A percentile compares a stretch with the other conserved stretches of the same genome.
These are phyloP conservation scores for Colletotrichum falcatum DNA, from an alignment of 2,329 filamentous ascomycete species.

Conservation along the genomic window DNA sequence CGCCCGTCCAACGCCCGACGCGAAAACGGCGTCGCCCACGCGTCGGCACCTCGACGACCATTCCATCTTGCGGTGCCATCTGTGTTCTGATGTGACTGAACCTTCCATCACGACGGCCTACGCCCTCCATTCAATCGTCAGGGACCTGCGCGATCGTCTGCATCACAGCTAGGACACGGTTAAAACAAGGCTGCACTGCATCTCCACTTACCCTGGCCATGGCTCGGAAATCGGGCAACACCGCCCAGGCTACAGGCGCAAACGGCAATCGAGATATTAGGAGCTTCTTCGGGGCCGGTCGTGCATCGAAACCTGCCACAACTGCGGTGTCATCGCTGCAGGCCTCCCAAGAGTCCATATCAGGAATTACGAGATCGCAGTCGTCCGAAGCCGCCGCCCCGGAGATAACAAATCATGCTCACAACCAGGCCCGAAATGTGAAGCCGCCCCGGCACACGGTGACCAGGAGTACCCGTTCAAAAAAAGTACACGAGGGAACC, in stretches of 20 bases:
- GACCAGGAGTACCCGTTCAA: slow-evolving; percentile 9
- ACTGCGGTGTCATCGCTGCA: slow-evolving; percentile 8
- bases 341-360: neutral
- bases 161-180: neutral
- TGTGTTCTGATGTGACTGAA: slow-evolving; percentile 26
- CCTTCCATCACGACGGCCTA: neutral
- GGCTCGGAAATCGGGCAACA: slow-evolving; percentile 29
- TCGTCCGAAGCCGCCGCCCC: slow-evolving; percentile 3
- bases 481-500: neutral
- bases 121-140: neutral
- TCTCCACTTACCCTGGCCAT: slow-evolving; percentile 10
- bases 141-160: neutral
- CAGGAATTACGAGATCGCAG: neutral
- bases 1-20: slow-evolving; percentile 20
- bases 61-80: slow-evolving; percentile 5
- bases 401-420: neutral
- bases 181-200: neutral
- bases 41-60: slow-evolving; percentile 30
- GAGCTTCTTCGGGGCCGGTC: slow-evolving; percentile 20
- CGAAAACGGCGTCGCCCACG: slow-evolving; percentile 33
- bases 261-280: slow-evolving; percentile 34
- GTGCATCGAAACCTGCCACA: slow-evolving; percentile 4
- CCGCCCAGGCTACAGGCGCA: slow-evolving; percentile 19
- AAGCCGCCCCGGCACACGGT: slow-evolving; percentile 7
- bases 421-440: neutral